These are phyloP conservation scores for Arthrobotrys megalospora DNA, from an alignment of 2,329 filamentous ascomycete genomes.

Conservation along the genomic window DNA sequence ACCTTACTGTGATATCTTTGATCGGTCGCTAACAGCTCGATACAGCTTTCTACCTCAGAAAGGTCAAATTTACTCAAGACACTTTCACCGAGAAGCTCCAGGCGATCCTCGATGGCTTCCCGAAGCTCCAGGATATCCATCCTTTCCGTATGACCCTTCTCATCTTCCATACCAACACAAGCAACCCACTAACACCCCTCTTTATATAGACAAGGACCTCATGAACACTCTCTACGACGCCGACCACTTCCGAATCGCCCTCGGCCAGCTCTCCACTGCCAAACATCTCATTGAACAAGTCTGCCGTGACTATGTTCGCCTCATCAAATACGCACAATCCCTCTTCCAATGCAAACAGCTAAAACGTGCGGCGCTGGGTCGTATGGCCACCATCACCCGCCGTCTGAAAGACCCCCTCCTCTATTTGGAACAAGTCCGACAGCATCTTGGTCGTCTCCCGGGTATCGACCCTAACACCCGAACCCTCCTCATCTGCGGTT, in stretches of 20 bases:
- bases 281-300: conserved; percentile 98
- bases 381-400: conserved; percentile 98
- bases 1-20: neutral
- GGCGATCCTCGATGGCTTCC: conserved; percentile 92
- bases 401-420: conserved; percentile 93
- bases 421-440: conserved; percentile 95
- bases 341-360: conserved; percentile 99
- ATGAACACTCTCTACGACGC: conserved; percentile 99
- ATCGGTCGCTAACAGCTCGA: conserved; percentile 49
- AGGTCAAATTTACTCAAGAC: conserved; percentile 98
- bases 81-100: conserved; percentile 95
- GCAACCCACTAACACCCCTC: conserved; percentile 39
- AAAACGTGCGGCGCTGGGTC: conserved; percentile 93
- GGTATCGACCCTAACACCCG: conserved; percentile 98
- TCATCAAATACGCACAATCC: conserved; percentile 96
- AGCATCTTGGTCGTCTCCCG: conserved; percentile 96
- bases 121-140: conserved; percentile 92
- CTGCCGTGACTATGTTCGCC: conserved; percentile 92
- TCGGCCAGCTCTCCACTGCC: conserved; percentile 94
- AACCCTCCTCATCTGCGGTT: conserved; percentile 95
- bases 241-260: conserved; percentile 96
- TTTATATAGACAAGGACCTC: conserved; percentile 77
- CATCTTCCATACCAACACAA: conserved; percentile 38
- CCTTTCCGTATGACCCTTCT: conserved; percentile 81
- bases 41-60: conserved; percentile 90